Percentiles rank a stretch among this genome's conserved stretches.
Conservation (phyloP, 345 rosid species). For the Ailanthus altissimus region DNA sequence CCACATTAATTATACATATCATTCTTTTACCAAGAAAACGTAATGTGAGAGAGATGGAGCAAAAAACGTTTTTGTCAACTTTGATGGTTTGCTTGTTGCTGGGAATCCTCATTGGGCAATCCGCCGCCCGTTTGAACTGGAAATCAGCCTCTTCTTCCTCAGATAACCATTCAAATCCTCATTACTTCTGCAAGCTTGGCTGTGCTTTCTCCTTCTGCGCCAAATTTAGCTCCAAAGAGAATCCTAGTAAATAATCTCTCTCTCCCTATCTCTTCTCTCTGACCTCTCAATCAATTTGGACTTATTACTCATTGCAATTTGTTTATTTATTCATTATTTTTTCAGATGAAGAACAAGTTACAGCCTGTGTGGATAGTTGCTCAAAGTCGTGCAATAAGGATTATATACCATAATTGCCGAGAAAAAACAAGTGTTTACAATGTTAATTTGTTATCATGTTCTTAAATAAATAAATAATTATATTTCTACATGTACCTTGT, state of each 20-base stretch:
- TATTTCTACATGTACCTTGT: too few relatives aligned
- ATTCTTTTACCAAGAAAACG: neutral
- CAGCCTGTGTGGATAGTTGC: neutral
- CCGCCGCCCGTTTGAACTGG: neutral
- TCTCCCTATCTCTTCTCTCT: neutral
- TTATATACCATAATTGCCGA: neutral
- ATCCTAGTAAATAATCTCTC: neutral
- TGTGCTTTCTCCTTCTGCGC: neutral
- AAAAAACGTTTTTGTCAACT: neutral
- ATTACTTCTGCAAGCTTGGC: neutral
- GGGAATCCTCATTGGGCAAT: neutral
- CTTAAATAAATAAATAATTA: neutral
- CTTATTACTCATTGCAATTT: neutral
- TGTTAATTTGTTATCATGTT: neutral
- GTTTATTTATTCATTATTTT: neutral
- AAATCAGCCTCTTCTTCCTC: neutral
- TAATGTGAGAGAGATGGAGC: neutral
- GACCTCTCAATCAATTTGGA: neutral
- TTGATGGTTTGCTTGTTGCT: neutral
- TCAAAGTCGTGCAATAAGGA: neutral
- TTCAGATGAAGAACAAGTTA: neutral
- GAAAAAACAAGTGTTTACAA: neutral
- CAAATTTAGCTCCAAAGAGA: neutral
- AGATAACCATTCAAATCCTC: neutral
- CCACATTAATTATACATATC: neutral